Conservation (phyloP, 331 rosid species). For the Acacia concinna region DNA sequence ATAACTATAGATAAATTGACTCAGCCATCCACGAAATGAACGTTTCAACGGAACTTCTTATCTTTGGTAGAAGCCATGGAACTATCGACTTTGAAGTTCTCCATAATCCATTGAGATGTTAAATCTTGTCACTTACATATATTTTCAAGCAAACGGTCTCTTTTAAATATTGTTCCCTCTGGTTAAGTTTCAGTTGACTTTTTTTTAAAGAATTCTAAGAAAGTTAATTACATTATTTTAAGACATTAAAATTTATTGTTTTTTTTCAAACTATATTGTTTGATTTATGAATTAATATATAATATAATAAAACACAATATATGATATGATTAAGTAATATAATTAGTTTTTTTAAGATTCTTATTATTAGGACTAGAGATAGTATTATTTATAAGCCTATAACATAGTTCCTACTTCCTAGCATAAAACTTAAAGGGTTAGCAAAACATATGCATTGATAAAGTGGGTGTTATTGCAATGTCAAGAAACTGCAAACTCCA, state of each 20-base stretch:
- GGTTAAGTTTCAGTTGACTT: too few species aligned
- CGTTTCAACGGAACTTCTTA: not conserved
- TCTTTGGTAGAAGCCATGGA: not conserved
- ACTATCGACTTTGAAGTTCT: not conserved
- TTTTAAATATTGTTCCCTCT: not conserved
- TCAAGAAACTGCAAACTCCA: not conserved
- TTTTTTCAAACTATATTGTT: too few species aligned
- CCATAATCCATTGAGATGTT: not conserved
- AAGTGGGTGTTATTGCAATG: constrained; percentile 3
- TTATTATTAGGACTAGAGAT: too few species aligned
- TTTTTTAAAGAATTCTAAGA: too few species aligned
- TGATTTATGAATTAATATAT: too few species aligned
- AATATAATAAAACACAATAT: too few species aligned
- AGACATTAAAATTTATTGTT: too few species aligned
- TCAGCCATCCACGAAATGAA: not conserved
- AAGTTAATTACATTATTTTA: too few species aligned
- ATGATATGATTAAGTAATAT: too few species aligned
- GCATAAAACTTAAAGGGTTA: not conserved
- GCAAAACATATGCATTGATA: not conserved
- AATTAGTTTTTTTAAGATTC: too few species aligned
- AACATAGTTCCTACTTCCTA: constrained; percentile 11
- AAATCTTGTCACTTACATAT: not conserved
- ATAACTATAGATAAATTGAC: not conserved
- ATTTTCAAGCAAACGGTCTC: not conserved
- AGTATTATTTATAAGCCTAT: not conserved